phyloP scores from a whole-genome alignment of 1,284 basidiomycete genomes.

The Polyporus tsugae region DNA sequence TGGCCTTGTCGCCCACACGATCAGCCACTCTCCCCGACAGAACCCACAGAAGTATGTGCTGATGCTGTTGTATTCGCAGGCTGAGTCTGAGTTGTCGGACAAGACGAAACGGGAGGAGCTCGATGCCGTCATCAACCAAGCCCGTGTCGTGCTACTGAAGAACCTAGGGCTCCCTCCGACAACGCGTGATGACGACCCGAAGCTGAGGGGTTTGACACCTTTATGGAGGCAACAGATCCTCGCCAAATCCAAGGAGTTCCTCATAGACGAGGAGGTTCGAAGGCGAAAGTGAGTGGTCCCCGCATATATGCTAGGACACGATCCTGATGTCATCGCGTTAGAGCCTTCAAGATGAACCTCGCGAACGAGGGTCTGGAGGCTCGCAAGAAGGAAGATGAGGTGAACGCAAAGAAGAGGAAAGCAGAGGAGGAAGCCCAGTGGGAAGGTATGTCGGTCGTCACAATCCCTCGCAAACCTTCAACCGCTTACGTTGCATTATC shows the following conservation, averaged over 20 bases:
- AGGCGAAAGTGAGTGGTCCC: conserved; percentile 69
- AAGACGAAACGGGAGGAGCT: conserved; percentile 78
- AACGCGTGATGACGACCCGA: conserved; percentile 62
- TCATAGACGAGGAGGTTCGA: conserved; percentile 85
- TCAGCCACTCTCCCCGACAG: conserved; percentile 1
- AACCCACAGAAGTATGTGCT: neutral
- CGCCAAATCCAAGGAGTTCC: conserved; percentile 74
- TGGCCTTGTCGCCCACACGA: conserved; percentile 4
- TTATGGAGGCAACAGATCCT: conserved; percentile 71
- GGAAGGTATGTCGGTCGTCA: conserved; percentile 70
- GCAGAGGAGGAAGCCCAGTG: conserved; percentile 82
- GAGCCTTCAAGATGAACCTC: conserved; percentile 85
- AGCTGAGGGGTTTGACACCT: conserved; percentile 62
- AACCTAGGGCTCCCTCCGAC: conserved; percentile 63
- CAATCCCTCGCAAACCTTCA: neutral
- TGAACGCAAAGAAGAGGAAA: conserved; percentile 77
- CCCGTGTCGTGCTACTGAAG: conserved; percentile 70
- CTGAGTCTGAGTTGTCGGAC: conserved; percentile 81
- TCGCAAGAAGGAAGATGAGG: conserved; percentile 83
- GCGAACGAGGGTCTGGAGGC: conserved; percentile 88
- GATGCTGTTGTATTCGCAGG: conserved; percentile 51
- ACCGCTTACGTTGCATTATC: conserved; percentile 4
- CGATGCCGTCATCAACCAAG: conserved; percentile 79
- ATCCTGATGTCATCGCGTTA: conserved; percentile 38
- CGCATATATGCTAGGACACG: conserved; percentile 11